These are phyloP conservation scores for Termitomyces sp. DNA, from an alignment of 768 basidiomycete species.

Conservation along the genomic window DNA sequence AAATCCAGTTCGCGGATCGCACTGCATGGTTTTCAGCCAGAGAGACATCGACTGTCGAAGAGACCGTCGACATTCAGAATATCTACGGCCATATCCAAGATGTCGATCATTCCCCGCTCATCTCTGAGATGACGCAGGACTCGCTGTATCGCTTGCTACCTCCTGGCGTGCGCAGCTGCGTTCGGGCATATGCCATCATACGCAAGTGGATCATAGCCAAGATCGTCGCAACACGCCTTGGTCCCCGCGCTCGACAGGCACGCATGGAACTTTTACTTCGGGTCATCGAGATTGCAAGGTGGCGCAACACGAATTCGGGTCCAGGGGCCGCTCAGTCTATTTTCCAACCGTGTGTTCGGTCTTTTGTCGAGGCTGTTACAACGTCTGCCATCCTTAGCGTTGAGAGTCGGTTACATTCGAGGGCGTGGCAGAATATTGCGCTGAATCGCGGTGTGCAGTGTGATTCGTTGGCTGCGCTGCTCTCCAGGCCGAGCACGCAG, in stretches of 20 bases:
- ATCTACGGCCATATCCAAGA: slow-evolving; percentile 74
- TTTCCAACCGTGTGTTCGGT: slow-evolving; percentile 67
- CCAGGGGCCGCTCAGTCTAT: slow-evolving; percentile 33
- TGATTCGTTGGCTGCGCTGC: slow-evolving; percentile 57
- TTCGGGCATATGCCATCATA: slow-evolving; percentile 72
- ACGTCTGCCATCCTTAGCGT: slow-evolving; percentile 75
- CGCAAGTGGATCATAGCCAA: slow-evolving; percentile 79
- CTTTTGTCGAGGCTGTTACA: slow-evolving; percentile 77
- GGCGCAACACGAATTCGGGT: slow-evolving; percentile 47
- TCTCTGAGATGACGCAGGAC: slow-evolving; percentile 70
- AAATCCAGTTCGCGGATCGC: slow-evolving; percentile 76
- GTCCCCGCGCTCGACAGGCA: slow-evolving; percentile 59
- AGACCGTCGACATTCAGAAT: slow-evolving; percentile 74
- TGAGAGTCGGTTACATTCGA: slow-evolving; percentile 73
- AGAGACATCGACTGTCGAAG: slow-evolving; percentile 52
- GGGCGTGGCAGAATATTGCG: slow-evolving; percentile 79
- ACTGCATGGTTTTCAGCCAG: slow-evolving; percentile 73
- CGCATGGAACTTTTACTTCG: slow-evolving; percentile 72
- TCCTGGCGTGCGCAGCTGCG: slow-evolving; percentile 70
- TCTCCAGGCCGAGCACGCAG: slow-evolving; percentile 49
- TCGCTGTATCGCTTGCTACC: slow-evolving; percentile 72
- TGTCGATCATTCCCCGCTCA: slow-evolving; percentile 67
- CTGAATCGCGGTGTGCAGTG: slow-evolving; percentile 54
- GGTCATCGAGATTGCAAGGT: slow-evolving; percentile 71
- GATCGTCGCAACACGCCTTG: slow-evolving; percentile 61